A percentile compares a stretch with the other conserved stretches of the same genome.
phyloP scores from a whole-genome alignment of 106 monocot genomes.

The Allium fistulosum region DNA sequence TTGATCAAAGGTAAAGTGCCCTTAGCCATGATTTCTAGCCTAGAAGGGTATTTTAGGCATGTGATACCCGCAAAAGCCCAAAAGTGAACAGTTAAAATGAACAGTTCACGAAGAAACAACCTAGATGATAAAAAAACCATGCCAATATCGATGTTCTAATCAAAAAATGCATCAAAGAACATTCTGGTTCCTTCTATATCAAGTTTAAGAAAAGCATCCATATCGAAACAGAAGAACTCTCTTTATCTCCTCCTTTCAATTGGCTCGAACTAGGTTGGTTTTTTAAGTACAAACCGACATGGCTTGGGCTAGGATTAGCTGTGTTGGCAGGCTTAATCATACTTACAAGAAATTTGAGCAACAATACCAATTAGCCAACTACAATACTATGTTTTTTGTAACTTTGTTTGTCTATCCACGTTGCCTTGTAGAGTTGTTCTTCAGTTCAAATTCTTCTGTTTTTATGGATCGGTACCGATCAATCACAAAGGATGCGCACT shows the following conservation, averaged over 20 bases:
- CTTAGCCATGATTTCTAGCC: slow-evolving; percentile 98
- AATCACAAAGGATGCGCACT: too few relatives aligned
- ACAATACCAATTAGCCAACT: too few relatives aligned
- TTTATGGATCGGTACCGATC: too few relatives aligned
- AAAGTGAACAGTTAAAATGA: slow-evolving; percentile 51
- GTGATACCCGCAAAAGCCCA: slow-evolving; percentile 64
- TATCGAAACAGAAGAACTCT: slow-evolving; percentile 99
- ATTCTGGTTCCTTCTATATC: slow-evolving; percentile 79
- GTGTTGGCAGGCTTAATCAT: too few relatives aligned
- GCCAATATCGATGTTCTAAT: slow-evolving; percentile 82
- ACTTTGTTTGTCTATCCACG: too few relatives aligned
- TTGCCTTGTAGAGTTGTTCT: too few relatives aligned
- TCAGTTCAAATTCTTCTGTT: too few relatives aligned
- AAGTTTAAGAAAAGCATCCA: slow-evolving; percentile 89
- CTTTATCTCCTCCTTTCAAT: slow-evolving; percentile 80
- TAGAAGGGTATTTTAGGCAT: slow-evolving; percentile 91
- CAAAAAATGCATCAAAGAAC: slow-evolving; percentile 90
- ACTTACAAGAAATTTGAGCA: too few relatives aligned
- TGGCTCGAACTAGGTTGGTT: slow-evolving; percentile 26
- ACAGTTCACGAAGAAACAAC: slow-evolving; percentile 78
- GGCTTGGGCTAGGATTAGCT: too few relatives aligned
- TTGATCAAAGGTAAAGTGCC: too few relatives aligned
- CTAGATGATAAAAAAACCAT: slow-evolving; percentile 92
- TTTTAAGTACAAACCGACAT: too few relatives aligned
- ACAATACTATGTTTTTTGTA: too few relatives aligned